Base-by-base conservation (phyloP, 1,139 yeast genomes). In the Candida sojae region DNA sequence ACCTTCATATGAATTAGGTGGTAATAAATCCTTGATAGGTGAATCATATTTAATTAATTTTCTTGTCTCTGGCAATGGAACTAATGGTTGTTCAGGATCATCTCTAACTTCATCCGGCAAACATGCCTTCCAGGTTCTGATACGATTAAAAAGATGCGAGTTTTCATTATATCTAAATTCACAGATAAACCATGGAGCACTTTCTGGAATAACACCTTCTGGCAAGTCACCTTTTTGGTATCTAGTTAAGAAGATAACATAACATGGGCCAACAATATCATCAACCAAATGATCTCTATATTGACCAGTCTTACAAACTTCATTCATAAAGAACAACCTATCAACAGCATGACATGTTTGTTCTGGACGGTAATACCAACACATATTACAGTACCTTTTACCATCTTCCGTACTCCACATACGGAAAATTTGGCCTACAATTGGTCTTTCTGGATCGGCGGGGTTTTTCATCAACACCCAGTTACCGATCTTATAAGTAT, bases 111-210 rank as follows among this genome's bases (percentile, higher is more conserved):
- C 99, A 67, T 93, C 99, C 0, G 99, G 99, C 56, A 93, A 79
- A 72, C 99, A 93, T 4, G 97, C 98, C 66, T 90, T 93, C 99
- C 99, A 93, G 1, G 99, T 93, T 62, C 98, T 82, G 60, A 93
- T 93, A 63, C 95, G 86, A 70, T 93, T 93, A 74, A 93, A 93
- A 28, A 86, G 86, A 63, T 89, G 90, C 60, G 88, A 96, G 49
- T 82, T 79, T 63, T 92, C 98, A 63, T 93, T 93, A 70, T 92
- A 93, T 60, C 99, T 83, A 66, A 84, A 89, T 68, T 93, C 99
- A 71, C 99, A 93, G 57, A 95, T 87, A 67, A 91, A 93, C 66
- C 96, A 81, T 5, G 96, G 93, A 21, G 95, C 88, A 44, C 84
- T 87, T 42, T 71, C 74, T 6, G 89, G 88, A 40, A 86, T 78